Percentiles rank a stretch among this genome's conserved stretches.
phyloP scores from a whole-genome alignment of 2,329 filamentous ascomycete species.

The Cladophialophora yegresii region DNA sequence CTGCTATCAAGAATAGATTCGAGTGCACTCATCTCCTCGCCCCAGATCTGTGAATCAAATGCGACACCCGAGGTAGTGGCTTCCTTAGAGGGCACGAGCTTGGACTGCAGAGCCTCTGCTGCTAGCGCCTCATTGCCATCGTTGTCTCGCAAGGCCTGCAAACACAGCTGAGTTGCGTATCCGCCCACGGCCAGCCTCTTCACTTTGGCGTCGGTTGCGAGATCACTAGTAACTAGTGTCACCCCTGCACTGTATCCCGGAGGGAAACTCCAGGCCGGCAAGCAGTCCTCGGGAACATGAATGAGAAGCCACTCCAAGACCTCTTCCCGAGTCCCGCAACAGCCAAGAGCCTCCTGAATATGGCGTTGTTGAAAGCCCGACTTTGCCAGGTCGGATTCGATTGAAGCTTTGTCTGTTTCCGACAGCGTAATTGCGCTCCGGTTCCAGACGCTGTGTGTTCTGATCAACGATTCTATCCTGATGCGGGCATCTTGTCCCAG shows the following conservation, averaged over 20 bases:
- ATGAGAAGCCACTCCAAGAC: slow-evolving; percentile 94
- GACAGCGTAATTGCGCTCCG: slow-evolving; percentile 70
- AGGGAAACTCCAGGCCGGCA: slow-evolving; percentile 89
- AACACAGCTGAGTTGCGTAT: slow-evolving; percentile 82
- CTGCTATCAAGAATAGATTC: slow-evolving; percentile 82
- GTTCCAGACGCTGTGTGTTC: slow-evolving; percentile 83
- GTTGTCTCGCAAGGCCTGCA: slow-evolving; percentile 70
- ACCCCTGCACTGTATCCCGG: slow-evolving; percentile 90
- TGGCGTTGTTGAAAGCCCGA: slow-evolving; percentile 89
- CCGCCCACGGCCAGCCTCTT: slow-evolving; percentile 79
- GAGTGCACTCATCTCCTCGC: slow-evolving; percentile 79
- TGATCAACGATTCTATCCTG: slow-evolving; percentile 76
- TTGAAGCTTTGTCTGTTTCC: slow-evolving; percentile 56
- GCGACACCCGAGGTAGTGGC: background rate
- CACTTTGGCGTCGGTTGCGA: slow-evolving; percentile 78
- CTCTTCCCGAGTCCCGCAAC: slow-evolving; percentile 91
- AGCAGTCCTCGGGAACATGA: slow-evolving; percentile 93
- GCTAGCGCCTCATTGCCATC: slow-evolving; percentile 73
- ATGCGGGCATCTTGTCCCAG: slow-evolving; percentile 80
- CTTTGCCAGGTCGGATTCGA: slow-evolving; percentile 72
- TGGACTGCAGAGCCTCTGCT: slow-evolving; percentile 75
- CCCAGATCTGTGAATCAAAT: slow-evolving; percentile 64
- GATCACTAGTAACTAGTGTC: slow-evolving; percentile 76
- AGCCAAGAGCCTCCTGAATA: slow-evolving; percentile 79
- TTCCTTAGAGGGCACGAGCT: slow-evolving; percentile 48